Evolutionary conservation across 2,329 filamentous ascomycete genomes (phyloP), one percentile per base, ranked within the genome.

Genomic region (Plenodomus lindquistii): DNA sequence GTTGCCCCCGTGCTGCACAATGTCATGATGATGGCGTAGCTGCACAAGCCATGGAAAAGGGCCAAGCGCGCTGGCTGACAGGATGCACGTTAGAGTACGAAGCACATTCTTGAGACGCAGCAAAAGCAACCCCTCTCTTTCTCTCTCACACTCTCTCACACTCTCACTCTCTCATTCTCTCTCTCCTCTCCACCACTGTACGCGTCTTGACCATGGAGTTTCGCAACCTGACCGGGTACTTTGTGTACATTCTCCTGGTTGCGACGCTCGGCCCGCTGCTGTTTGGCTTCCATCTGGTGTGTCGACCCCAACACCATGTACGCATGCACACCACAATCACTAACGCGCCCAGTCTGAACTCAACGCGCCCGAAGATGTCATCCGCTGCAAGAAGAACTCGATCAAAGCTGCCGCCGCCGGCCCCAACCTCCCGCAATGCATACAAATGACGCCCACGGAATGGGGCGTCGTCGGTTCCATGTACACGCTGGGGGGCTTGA

Each of bases 331-430:
- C 37, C 9, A n/a, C 49, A 22, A 17, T 38, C n/a, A 16, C 61
- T 68, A 56, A 70, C 59, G 36, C 15, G 13, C 2, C 15, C 64
- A 93, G 92, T 89, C 91, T 61, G 94, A 97, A 72, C 83, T 99
- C 55, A 99, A 99, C 72, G 91, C 93, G 8, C 94, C 94, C 8
- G 87, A 97, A 80, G 87, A 92, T 78, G 90, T 95, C 65, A 88
- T 99, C 63, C 95, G 89, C 48, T 97, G 94, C 77, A 85, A 84
- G 60, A 85, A 84, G 57, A 80, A 82, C 58, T 76, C 77, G 35
- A 78, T 82, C 54, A 68, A 66, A 8, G 66, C 71, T 34, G 60
- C 54, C 59, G 66, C 68, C 39, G 60, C 57, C 59, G 66, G 61
- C 46, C 63, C 54, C 52, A 71, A 71, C 52, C 77, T 88, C 6